Base-by-base conservation (phyloP, 495 filamentous ascomycete species). In the Penicillium canescens region DNA sequence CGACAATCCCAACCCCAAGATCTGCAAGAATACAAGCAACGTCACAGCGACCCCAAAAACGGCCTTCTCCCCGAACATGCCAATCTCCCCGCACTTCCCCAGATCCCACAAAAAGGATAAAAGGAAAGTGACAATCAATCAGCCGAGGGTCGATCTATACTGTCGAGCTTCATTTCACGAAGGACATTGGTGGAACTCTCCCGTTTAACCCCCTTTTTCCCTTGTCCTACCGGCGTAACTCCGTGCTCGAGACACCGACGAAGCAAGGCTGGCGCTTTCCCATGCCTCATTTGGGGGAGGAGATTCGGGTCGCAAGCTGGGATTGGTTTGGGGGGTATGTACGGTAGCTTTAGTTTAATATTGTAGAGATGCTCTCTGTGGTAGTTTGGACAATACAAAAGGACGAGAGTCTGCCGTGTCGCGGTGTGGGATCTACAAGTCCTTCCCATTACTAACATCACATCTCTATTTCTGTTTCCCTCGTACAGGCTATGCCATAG, bases 261-360 rank as follows among this genome's bases (percentile, higher is more conserved):
- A 28, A 42, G 34, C 31, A 28, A 18, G 40, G 31, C 41, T 36
- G 35, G 46, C 54, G 54, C 46, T 56, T 26, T 40, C 12, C 21
- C 6, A 39, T 51, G 24, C 54, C 40, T 16, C 21, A 46, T 56
- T 14, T 40, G 54, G 54, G 36, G 23, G 14, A 23, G 28, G 8
- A 31, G 6, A 31, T 31, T 31, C 9, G 6, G 9, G 28, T 9
- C 28, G 28, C 6, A 31, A 5, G 7, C 28, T 31, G 6, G 44
- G 26, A 55, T 46, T 54, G 34, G 46, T 16, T 26, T n/a, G n/a
- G 23, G 36, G 26, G 21, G 2, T 35, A 13, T 10, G 8, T 5
- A 9, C 5, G 6, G 28, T 10, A 31, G 28, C 28, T 31, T 31
- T 31, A 2, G 24, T 2, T 26, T 26, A 26, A 26, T 26, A 4